These are phyloP conservation scores for Carex cristatella DNA, from an alignment of 176 grass and related monocot species.

Conservation along the genomic window DNA sequence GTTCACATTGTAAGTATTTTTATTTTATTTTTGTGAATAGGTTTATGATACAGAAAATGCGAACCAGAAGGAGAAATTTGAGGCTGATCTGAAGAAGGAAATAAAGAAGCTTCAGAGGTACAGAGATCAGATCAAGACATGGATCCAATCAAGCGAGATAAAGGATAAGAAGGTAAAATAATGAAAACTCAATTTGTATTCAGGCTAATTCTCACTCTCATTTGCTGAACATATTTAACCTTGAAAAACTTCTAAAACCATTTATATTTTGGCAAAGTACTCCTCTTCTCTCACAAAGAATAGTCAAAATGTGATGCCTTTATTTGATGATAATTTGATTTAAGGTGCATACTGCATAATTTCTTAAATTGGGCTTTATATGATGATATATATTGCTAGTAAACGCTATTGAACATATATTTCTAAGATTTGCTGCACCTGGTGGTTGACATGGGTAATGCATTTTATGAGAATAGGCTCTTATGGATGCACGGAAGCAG, in stretches of 20 bases:
- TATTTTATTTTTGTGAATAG: constrained; percentile 18
- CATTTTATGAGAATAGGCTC: constrained; percentile 96
- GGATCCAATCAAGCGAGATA: constrained; percentile 99
- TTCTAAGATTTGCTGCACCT: constrained; percentile 58
- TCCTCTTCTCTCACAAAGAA: not conserved
- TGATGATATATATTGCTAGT: not conserved
- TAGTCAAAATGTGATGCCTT: not conserved
- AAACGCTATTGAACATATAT: constrained; percentile 12
- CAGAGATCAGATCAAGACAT: constrained; percentile 99
- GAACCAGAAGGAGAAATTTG: constrained; percentile 99
- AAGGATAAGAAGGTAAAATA: constrained; percentile 93
- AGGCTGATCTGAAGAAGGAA: constrained; percentile 99
- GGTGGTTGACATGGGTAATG: constrained; percentile 73
- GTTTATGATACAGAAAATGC: constrained; percentile 98
- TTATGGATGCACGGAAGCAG: constrained; percentile 93
- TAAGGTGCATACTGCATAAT: no score
- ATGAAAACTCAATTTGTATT: not conserved
- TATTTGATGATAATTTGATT: not conserved
- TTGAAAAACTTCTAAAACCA: not conserved
- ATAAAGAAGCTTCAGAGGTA: constrained; percentile 99
- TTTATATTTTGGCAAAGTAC: not conserved
- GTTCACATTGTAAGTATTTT: not conserved
- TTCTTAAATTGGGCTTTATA: not conserved
- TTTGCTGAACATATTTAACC: not conserved
- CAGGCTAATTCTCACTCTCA: not conserved